Evolutionary conservation across 495 filamentous ascomycete genomes (phyloP).

Genomic region (Talaromyces stipitatus): DNA sequence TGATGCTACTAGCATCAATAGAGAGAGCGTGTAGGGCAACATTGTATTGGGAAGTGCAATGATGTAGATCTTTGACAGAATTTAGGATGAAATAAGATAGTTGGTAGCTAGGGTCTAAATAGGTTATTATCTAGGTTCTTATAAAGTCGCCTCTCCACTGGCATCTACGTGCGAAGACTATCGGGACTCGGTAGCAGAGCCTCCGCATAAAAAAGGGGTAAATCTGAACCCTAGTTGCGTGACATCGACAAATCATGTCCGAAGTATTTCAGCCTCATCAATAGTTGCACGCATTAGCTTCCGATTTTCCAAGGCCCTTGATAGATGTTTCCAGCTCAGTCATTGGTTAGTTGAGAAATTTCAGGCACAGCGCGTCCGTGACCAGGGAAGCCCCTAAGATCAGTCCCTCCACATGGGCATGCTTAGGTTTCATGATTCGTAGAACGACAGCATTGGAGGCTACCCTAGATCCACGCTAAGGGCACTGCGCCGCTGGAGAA

Average conservation of each 20-base stretch:
- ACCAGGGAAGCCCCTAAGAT: background rate
- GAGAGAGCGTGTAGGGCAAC: slow-evolving; percentile 7
- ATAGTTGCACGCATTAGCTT: background rate
- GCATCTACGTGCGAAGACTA: no score
- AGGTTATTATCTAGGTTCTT: background rate
- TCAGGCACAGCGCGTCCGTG: background rate
- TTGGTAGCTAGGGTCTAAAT: background rate
- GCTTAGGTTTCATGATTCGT: background rate
- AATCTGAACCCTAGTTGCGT: background rate
- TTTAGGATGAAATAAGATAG: background rate
- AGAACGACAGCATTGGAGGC: background rate
- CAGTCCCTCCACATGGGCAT: background rate
- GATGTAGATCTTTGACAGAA: background rate
- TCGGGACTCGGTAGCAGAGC: background rate
- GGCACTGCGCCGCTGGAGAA: background rate
- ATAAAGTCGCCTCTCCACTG: background rate
- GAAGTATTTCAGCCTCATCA: background rate
- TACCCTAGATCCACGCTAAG: background rate
- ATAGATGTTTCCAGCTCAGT: background rate
- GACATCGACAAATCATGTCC: background rate
- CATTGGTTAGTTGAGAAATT: background rate
- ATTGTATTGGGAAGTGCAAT: slow-evolving; percentile 5
- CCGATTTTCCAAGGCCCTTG: background rate
- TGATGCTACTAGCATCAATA: slow-evolving; percentile 11
- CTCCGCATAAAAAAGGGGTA: background rate